Conservation (phyloP, 371 early-diverging fungal species). For the Syncephalastrum sp. region DNA sequence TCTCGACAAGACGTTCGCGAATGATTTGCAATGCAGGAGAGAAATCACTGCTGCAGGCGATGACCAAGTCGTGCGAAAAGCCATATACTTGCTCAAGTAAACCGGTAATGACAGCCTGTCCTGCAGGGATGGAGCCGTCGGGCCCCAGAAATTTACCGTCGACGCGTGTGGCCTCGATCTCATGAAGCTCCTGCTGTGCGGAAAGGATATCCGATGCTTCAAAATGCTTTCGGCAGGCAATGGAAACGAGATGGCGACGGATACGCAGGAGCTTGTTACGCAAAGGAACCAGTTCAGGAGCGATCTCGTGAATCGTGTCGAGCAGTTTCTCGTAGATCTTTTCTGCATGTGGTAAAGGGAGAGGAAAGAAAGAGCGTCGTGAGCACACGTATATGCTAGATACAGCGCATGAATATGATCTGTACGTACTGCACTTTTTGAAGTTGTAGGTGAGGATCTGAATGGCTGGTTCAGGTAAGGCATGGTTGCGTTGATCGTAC, state of each 20-base stretch:
- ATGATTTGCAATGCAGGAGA: conserved; percentile 63
- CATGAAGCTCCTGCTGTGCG: conserved; percentile 65
- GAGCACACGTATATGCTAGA: too few species aligned
- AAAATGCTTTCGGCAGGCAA: conserved; percentile 45
- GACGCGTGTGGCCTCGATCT: conserved; percentile 63
- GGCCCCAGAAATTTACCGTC: conserved; percentile 70
- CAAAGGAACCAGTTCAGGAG: conserved; percentile 56
- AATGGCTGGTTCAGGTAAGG: conserved; percentile 30
- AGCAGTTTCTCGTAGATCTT: conserved; percentile 30
- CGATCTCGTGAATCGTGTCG: conserved; percentile 40
- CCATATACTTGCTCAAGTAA: conserved; percentile 78
- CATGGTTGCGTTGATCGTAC: conserved; percentile 23
- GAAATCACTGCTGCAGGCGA: conserved; percentile 55
- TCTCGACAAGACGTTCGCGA: conserved; percentile 69
- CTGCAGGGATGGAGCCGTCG: conserved; percentile 64
- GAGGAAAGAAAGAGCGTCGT: not conserved
- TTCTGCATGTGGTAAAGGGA: conserved; percentile 12
- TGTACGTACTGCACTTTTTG: conserved; percentile 38
- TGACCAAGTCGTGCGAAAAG: conserved; percentile 72
- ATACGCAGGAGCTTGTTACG: conserved; percentile 65
- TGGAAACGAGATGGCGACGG: conserved; percentile 56
- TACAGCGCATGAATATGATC: too few species aligned
- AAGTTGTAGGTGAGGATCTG: conserved; percentile 35
- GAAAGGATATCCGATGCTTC: conserved; percentile 40
- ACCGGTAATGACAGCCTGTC: conserved; percentile 80